A percentile compares a stretch with the other conserved stretches of the same genome.
phyloP scores from a whole-genome alignment of 164 flowering plant genomes.

The Echeveria elegans region DNA sequence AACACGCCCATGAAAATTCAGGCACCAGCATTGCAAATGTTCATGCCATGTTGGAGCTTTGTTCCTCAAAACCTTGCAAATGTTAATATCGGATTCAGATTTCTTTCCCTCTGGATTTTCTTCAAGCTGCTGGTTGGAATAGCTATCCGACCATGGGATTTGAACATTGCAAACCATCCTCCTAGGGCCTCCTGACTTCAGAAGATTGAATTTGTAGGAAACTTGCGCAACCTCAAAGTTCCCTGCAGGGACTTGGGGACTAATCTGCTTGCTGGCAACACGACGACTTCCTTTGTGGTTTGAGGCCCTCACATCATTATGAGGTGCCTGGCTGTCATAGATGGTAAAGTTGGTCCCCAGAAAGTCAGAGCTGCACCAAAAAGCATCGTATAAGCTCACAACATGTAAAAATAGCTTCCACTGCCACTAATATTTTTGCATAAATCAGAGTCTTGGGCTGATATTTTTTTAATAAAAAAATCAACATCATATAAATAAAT shows the following conservation, averaged over 20 bases:
- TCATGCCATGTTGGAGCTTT: slow-evolving; percentile 96
- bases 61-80: slow-evolving; percentile 43
- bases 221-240: slow-evolving; percentile 78
- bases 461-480: not conserved
- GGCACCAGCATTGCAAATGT: slow-evolving; percentile 91
- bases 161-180: slow-evolving; percentile 72
- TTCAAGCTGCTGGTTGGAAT: slow-evolving; percentile 10
- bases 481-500: not conserved
- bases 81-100: slow-evolving; percentile 19
- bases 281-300: slow-evolving; percentile 55
- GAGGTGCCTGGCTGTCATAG: slow-evolving; percentile 82
- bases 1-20: slow-evolving; percentile 93
- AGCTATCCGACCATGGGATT: slow-evolving; percentile 35
- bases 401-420: not conserved
- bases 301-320: slow-evolving; percentile 66
- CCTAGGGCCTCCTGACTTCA: slow-evolving; percentile 85
- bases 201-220: slow-evolving; percentile 75
- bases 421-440: no score
- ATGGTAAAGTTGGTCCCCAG: slow-evolving; percentile 85
- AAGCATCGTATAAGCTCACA: not conserved
- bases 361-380: slow-evolving; percentile 68
- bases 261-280: slow-evolving; percentile 71
- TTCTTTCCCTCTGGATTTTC: slow-evolving; percentile 20
- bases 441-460: not conserved
- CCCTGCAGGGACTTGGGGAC: slow-evolving; percentile 76